A percentile compares a stretch with the other conserved stretches of the same genome.
Conservation (phyloP, 2,329 filamentous ascomycete species). For the Zymoseptoria ardabiliae region DNA sequence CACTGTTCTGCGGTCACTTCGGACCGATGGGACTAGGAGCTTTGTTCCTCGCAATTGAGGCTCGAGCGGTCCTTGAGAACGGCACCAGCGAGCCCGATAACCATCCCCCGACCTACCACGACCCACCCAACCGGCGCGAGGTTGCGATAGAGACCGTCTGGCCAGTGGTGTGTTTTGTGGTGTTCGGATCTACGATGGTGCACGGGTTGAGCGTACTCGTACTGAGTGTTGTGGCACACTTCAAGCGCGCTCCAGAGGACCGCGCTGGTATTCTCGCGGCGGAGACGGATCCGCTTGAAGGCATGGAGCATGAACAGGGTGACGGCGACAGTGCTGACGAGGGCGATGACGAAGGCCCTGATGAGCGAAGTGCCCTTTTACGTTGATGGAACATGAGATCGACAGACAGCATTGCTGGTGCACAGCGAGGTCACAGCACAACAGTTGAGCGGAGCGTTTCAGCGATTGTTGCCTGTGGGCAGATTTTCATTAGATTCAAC, state of each 20-base stretch:
- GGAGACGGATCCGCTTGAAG: slow-evolving; percentile 44
- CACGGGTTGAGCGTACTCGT: slow-evolving; percentile 48
- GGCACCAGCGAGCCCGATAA: slow-evolving; percentile 39
- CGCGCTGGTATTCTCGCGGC: slow-evolving; percentile 43
- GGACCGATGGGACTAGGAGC: slow-evolving; percentile 52
- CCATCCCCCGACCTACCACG: slow-evolving; percentile 34
- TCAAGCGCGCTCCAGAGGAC: slow-evolving; percentile 39
- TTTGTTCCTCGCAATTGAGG: slow-evolving; percentile 51
- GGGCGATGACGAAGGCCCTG: slow-evolving; percentile 5
- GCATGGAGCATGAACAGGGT: slow-evolving; percentile 43
- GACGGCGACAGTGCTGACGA: slow-evolving; percentile 30
- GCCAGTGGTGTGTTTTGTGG: slow-evolving; percentile 50
- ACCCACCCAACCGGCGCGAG: slow-evolving; percentile 27
- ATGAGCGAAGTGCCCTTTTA: neutral
- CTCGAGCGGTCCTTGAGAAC: slow-evolving; percentile 46
- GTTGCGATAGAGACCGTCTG: slow-evolving; percentile 43
- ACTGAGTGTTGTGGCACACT: slow-evolving; percentile 45
- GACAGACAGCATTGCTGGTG: neutral
- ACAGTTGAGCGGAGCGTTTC: neutral
- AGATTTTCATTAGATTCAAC: neutral
- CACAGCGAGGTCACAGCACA: neutral
- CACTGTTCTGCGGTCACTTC: slow-evolving; percentile 50
- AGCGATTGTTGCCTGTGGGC: neutral
- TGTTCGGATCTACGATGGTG: slow-evolving; percentile 47
- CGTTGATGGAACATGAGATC: neutral